These are phyloP conservation scores for Xylaria multiplex DNA, from an alignment of 2,329 filamentous ascomycete species.

Conservation along the genomic window DNA sequence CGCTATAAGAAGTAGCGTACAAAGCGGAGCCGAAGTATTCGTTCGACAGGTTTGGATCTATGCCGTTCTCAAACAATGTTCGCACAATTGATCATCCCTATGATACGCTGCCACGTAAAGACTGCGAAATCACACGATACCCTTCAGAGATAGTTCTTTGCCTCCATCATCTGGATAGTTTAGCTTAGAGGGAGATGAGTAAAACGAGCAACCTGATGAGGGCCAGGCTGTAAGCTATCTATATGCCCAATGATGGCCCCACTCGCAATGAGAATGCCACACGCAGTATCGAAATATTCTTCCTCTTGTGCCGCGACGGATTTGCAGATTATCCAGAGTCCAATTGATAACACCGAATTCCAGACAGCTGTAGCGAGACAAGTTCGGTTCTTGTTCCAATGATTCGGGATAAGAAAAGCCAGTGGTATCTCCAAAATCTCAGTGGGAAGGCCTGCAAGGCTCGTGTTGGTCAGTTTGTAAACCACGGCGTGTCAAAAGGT, in stretches of 20 bases:
- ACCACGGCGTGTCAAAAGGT: too few species aligned
- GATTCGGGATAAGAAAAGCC: background rate
- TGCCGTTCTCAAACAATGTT: background rate
- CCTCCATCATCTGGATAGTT: background rate
- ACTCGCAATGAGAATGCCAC: background rate
- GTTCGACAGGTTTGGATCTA: background rate
- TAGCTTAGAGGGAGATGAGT: background rate
- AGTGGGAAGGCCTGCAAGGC: background rate
- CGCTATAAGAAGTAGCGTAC: background rate
- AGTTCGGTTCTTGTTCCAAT: background rate
- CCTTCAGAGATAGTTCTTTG: background rate
- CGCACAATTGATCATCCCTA: background rate
- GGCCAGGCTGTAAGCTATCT: background rate
- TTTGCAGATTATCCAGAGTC: background rate
- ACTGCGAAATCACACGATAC: background rate
- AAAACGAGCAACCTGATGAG: background rate
- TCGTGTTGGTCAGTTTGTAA: background rate
- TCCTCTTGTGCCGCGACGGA: background rate
- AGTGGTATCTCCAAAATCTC: background rate
- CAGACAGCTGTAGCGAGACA: background rate
- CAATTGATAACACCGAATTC: background rate
- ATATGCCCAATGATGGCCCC: background rate
- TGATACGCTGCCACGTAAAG: conserved; percentile 3
- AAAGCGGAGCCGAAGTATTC: background rate
- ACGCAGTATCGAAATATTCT: background rate